Evolutionary conservation across 163 green algal genomes (phyloP), one percentile per base, ranked within the genome.

Genomic region (Coccomyxa subellipsoidea): DNA sequence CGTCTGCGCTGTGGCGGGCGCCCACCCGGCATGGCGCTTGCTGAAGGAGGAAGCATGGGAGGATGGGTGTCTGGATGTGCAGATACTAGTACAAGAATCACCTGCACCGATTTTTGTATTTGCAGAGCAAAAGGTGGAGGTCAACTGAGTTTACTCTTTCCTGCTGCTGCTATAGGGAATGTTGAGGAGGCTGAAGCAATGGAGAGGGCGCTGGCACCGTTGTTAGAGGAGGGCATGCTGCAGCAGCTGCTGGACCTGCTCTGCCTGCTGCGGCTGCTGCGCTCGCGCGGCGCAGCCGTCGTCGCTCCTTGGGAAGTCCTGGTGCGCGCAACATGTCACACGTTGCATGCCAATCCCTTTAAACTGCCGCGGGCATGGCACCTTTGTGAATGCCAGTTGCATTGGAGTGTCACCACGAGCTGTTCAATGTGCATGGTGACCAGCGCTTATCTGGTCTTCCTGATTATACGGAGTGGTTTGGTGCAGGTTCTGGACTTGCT

Each of bases 211-310:
- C 79, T 80, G 77, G 73, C 69, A 5, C 32, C 1, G 71, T 37
- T 82, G n/a, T 2, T 69, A 34, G 75, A 53, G 0, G 82, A 81
- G 27, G 79, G 54, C 79, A 71, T 84, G 39, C 80, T 40, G 21
- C 76, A 69, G 8, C 31, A 37, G 69, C 76, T 85, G 76, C 47
- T 75, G 21, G 70, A 78, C 37, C 79, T 86, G 75, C 69, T 84
- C 54, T 47, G 35, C 29, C 23, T 87, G n/a, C 38, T 89, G 54
- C 15, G 29, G 77, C 80, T 76, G 76, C 80, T 72, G 54, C 81
- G 82, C 32, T 38, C 23, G 18, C 70, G 53, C 31, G 69, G 39
- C 59, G 77, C 34, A 36, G 71, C 34, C 27, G 54, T 27, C 34
- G 53, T 75, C 29, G 40, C 32, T 23, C 25, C 18, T 27, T 73